Base-by-base conservation (phyloP, 768 basidiomycete species). In the Boletus speciosus region DNA sequence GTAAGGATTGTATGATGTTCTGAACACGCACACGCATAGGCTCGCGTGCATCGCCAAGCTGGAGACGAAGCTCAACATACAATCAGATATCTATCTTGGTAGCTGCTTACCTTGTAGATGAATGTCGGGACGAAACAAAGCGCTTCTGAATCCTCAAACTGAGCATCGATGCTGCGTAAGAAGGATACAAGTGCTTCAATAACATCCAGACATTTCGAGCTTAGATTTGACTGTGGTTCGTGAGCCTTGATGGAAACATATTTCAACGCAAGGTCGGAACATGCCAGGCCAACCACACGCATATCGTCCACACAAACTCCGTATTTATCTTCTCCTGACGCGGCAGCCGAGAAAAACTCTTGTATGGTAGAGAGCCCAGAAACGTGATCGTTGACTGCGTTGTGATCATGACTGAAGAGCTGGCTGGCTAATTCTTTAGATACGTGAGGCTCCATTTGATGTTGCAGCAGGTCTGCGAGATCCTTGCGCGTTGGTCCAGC, bases 321-420 rank as follows among this genome's bases (percentile, higher is more conserved):
- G 50, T 73, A 78, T 48, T 73, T 76, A 40, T 88, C 82, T 31
- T 83, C 81, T 19, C 79, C 81, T 21, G 76, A 74, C 27, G 81
- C 75, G 16, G 82, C 79, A 46, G 74, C 74, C 47, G 81, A 69
- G 70, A 85, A 94, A 65, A 92, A 87, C 2, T 95, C 91, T 49
- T 84, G 80, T 21, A 98, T 77, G 46, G 74, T 78, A 6, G 80
- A 75, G 49, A 98, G 71, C 6, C 90, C 96, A n/a, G 77, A 75
- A 49, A 96, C 79, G 63, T 90, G 86, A 67, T 98, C 97, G 62
- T 93, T 95, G 59, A 98, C 87, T 6, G 94, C 92, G 60, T 88
- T 91, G 69, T 98, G 97, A 62, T 97, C 97, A 56, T 89, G 90
- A 65, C 96, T 98, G 75, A 98, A 99, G 29, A 99, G 76, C 29